These are phyloP conservation scores for Calonectria montana DNA, from an alignment of 2,329 filamentous ascomycete genomes.

Conservation along the genomic window DNA sequence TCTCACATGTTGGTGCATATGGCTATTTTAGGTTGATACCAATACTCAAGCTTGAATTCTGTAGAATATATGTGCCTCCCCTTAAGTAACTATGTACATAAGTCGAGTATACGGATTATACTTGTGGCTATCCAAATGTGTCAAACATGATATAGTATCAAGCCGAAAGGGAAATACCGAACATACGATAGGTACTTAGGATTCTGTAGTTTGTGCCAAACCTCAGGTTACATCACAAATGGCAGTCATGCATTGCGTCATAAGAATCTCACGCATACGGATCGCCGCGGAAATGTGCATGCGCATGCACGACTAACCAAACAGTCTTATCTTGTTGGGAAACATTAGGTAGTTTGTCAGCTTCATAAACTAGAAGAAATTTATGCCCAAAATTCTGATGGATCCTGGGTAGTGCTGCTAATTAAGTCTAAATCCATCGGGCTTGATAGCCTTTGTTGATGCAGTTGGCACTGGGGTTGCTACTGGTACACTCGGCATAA, in stretches of 20 bases:
- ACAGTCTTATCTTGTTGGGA: background rate
- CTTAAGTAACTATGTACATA: background rate
- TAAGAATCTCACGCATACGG: no score
- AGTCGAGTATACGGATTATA: background rate
- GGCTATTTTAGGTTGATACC: no score
- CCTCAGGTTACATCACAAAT: background rate
- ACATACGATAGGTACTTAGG: no score
- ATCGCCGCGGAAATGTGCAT: background rate
- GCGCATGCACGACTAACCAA: background rate
- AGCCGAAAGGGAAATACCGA: no score
- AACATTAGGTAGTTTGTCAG: background rate
- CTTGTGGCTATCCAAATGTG: background rate
- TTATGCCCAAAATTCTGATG: no score
- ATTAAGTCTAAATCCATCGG: no score
- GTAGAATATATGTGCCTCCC: no score
- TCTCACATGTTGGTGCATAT: no score
- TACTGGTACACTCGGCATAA: no score
- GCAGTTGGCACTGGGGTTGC: background rate
- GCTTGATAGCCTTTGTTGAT: background rate
- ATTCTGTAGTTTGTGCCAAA: background rate
- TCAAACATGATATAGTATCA: background rate
- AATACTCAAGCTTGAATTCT: background rate
- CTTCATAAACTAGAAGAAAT: background rate
- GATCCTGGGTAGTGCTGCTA: no score
- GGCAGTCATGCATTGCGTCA: background rate